These are phyloP conservation scores for Speleostelium caveatum DNA, from an alignment of 78 protist genomes.

Conservation along the genomic window DNA sequence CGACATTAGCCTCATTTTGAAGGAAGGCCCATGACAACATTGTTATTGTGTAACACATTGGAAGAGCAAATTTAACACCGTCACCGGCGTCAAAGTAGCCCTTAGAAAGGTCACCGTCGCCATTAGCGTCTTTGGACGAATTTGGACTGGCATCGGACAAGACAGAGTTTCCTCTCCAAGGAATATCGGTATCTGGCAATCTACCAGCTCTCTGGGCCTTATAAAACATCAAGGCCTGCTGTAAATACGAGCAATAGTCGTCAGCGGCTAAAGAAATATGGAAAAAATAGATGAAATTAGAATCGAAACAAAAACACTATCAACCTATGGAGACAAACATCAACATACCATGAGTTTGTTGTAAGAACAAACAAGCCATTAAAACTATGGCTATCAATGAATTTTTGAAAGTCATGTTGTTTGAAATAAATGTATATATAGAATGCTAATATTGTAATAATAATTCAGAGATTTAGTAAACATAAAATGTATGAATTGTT, in stretches of 20 bases:
- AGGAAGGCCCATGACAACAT: conserved; percentile 72
- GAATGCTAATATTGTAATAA: too few relatives aligned
- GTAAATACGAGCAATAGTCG: conserved; percentile 37
- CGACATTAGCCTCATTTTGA: conserved; percentile 24
- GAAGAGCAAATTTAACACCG: conserved; percentile 65
- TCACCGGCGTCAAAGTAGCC: conserved; percentile 84
- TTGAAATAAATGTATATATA: too few relatives aligned
- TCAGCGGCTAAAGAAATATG: too few relatives aligned
- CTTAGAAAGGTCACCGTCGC: conserved; percentile 61
- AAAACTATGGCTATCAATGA: too few relatives aligned
- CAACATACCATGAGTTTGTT: too few relatives aligned
- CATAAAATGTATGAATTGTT: too few relatives aligned
- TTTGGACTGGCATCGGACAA: conserved; percentile 5
- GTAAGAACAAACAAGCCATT: too few relatives aligned
- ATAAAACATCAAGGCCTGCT: conserved; percentile 41
- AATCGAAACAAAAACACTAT: too few relatives aligned
- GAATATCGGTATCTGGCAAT: conserved; percentile 63
- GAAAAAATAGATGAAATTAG: too few relatives aligned
- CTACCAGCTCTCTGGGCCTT: conserved; percentile 71
- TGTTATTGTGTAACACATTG: conserved; percentile 78
- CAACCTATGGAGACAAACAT: too few relatives aligned
- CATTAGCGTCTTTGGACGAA: conserved; percentile 22
- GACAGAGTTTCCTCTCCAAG: conserved; percentile 77
- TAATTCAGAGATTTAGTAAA: too few relatives aligned
- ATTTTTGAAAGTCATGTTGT: too few relatives aligned